Percentiles rank a stretch among this genome's conserved stretches.
These are phyloP conservation scores for Chlorella sp. DNA, from an alignment of 139 green algal species.

Conservation along the genomic window DNA sequence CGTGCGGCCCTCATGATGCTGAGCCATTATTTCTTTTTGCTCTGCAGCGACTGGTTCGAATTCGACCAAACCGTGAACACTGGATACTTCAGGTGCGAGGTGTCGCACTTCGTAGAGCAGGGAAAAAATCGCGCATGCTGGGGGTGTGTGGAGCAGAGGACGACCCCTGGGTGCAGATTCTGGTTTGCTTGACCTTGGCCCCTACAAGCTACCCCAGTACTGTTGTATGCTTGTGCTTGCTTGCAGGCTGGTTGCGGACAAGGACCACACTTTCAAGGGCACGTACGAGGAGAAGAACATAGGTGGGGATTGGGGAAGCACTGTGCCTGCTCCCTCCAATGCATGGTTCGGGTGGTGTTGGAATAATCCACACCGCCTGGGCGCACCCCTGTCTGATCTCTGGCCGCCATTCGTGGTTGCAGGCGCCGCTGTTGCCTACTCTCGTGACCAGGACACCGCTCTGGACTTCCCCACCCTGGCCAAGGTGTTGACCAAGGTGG, in stretches of 20 bases:
- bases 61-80: background rate
- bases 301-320: background rate
- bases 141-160: background rate
- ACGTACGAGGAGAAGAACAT: background rate
- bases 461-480: constrained; percentile 15
- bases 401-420: background rate
- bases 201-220: too few relatives aligned
- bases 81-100: background rate
- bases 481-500: background rate
- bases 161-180: too few relatives aligned
- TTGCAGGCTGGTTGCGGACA: constrained; percentile 15
- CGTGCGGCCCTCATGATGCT: background rate
- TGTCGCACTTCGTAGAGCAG: background rate
- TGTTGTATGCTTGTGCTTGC: background rate
- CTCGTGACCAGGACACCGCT: background rate
- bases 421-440: background rate
- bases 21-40: background rate
- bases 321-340: background rate
- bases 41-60: constrained; percentile 12
- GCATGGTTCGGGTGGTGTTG: too few relatives aligned
- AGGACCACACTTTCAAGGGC: background rate
- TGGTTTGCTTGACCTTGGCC: too few relatives aligned
- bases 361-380: background rate
- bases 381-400: background rate
- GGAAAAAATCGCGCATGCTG: background rate